Percentiles rank a stretch among this genome's conserved stretches.
Conservation (phyloP, 306 rosid genomes). For the Cucurbita ficifolia region DNA sequence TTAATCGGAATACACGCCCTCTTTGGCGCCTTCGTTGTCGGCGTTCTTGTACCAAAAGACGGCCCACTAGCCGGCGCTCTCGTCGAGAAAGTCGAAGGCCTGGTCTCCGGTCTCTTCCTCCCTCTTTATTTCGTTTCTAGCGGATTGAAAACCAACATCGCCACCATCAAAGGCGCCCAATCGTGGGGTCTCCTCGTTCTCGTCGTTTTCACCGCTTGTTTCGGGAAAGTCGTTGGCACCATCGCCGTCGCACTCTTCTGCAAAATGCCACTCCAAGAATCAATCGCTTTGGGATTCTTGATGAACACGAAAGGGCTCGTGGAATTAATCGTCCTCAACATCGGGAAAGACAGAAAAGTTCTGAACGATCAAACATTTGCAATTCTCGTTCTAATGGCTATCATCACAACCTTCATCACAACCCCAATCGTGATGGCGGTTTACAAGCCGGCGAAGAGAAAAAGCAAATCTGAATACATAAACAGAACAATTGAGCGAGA, state of each 20-base stretch:
- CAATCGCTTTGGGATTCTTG: slow-evolving; percentile 63
- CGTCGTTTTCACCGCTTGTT: slow-evolving; percentile 57
- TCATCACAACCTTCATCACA: slow-evolving; percentile 76
- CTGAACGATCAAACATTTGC: slow-evolving; percentile 85
- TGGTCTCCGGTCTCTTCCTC: slow-evolving; percentile 69
- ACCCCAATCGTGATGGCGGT: slow-evolving; percentile 58
- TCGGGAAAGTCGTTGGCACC: slow-evolving; percentile 74
- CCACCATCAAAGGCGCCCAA: slow-evolving; percentile 57
- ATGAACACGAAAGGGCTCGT: slow-evolving; percentile 93
- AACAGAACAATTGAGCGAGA: slow-evolving; percentile 40
- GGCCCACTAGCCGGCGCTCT: slow-evolving; percentile 61
- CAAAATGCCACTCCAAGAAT: slow-evolving; percentile 45
- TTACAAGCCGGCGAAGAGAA: slow-evolving; percentile 52
- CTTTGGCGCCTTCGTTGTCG: slow-evolving; percentile 76
- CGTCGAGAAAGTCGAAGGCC: slow-evolving; percentile 92
- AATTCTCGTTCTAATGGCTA: slow-evolving; percentile 85
- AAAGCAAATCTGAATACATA: slow-evolving; percentile 25
- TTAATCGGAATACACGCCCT: slow-evolving; percentile 80
- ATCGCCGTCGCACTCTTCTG: slow-evolving; percentile 31
- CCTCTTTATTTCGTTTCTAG: slow-evolving; percentile 81
- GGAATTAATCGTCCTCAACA: slow-evolving; percentile 82
- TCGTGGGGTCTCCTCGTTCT: slow-evolving; percentile 82
- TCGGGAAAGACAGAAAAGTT: slow-evolving; percentile 85
- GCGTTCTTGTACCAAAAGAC: slow-evolving; percentile 65
- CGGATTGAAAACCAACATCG: slow-evolving; percentile 74